Base-by-base conservation (phyloP, 169 alveolate genomes). In the Perkinsus olseni region DNA sequence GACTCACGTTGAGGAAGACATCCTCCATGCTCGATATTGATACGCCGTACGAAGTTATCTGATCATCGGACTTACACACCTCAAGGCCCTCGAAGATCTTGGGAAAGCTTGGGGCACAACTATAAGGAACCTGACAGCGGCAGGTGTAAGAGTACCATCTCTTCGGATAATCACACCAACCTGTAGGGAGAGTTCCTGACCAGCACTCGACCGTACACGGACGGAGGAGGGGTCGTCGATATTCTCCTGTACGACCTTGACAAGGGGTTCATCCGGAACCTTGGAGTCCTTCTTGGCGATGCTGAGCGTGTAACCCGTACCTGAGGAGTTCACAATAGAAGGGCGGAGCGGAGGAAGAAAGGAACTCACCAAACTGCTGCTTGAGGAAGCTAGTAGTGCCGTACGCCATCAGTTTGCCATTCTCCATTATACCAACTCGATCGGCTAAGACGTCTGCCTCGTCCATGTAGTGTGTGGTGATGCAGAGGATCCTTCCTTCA, bases 381-480 rank as follows among this genome's bases (percentile, higher is more conserved):
- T 91, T 91, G 31, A 91, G 39, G 40, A 39, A 48, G 74, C 28
- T 37, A 13, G 48, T 40, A 6, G 93, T 91, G 38, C 93, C 93
- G 36, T 39, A 37, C 24, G 93, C 93, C 74, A n/a, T 91, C 74
- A 91, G 74, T 39, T 39, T 37, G 17, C 93, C 93, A 34, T 48
- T 51, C 28, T 48, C 93, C 48, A 91, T 37, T 13, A 97, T 97
- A n/a, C 97, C 98, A 40, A 97, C 96, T 94, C 98, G 94, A 74
- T 96, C 96, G 48, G 98, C 96, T 37, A 97, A 95, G 3, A 97
- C 97, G 94, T 97, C 99, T 37, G 99, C 99, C 95, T 97, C 99
- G 94, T 97, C 98, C 98, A 97, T 96, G 91, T 97, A 97, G 94
- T 97, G 99, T 74, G 99, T 97, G 0, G 99, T 97, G 91, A 97